These are phyloP conservation scores for Yamadazyma akitaensis DNA, from an alignment of 805 yeast species.

Conservation along the genomic window DNA sequence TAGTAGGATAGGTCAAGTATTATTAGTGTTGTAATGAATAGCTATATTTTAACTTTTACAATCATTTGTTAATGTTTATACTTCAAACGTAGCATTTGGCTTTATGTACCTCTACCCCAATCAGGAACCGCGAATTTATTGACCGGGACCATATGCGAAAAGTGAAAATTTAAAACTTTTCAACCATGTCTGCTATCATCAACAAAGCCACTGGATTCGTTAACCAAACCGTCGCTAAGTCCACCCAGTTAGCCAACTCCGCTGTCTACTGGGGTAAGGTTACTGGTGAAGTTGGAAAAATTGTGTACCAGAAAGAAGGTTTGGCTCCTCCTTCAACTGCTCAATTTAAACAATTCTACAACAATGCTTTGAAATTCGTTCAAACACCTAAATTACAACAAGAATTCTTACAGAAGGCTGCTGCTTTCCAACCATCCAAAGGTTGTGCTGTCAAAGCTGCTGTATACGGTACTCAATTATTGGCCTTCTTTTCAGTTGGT, in stretches of 20 bases:
- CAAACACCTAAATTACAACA: slow-evolving; percentile 54
- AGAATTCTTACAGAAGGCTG: slow-evolving; percentile 46
- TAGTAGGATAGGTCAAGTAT: neutral
- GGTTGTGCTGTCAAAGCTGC: slow-evolving; percentile 62
- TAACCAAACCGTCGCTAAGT: slow-evolving; percentile 33
- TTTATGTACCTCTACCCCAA: neutral
- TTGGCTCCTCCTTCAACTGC: slow-evolving; percentile 83
- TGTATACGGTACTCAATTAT: slow-evolving; percentile 75
- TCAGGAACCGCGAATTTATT: slow-evolving; percentile 1
- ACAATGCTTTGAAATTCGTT: slow-evolving; percentile 35
- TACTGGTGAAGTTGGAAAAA: slow-evolving; percentile 60
- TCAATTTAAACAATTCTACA: slow-evolving; percentile 75
- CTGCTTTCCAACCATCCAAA: slow-evolving; percentile 47
- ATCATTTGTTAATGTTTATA: too few species aligned
- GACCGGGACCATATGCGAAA: slow-evolving; percentile 4
- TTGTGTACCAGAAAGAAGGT: slow-evolving; percentile 88
- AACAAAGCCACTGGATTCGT: slow-evolving; percentile 38
- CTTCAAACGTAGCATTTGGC: too few species aligned
- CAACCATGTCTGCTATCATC: slow-evolving; percentile 41
- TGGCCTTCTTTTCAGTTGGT: slow-evolving; percentile 91
- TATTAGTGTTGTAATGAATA: too few species aligned
- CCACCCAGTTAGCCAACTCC: slow-evolving; percentile 43
- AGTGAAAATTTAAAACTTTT: slow-evolving; percentile 6
- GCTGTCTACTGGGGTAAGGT: slow-evolving; percentile 82
- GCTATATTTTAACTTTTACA: too few species aligned